Evolutionary conservation across 2,329 filamentous ascomycete genomes (phyloP), one percentile per base, ranked within the genome.

Genomic region (Nannizzia gypsea): DNA sequence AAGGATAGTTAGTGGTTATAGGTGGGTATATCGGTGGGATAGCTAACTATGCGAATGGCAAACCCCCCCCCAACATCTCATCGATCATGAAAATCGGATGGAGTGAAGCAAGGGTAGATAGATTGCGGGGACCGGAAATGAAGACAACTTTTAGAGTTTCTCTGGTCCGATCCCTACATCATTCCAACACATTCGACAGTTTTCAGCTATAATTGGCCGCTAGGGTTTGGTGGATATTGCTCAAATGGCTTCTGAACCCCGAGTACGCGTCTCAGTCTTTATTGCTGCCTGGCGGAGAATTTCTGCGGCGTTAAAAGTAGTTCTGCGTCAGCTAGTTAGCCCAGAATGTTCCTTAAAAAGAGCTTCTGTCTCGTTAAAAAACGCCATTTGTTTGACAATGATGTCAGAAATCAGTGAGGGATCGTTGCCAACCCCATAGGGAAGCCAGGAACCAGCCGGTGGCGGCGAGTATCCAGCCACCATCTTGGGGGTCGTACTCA

Each of bases 371-470:
- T 31, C 26, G 22, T 34, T 50, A 15, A 48, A 50, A 24, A 48
- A 3, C 3, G 11, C 13, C 15, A 50, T 4, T 6, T 11, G 6
- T 31, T 59, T 17, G 11, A 36, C 26, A 31, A 59, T 22, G 20
- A 34, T 24, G 44, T 52, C 28, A 22, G 22, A 9, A 22, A 59
- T 36, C 22, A 52, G 15, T 9, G 24, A 44, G 1, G 38, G 24
- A 15, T 59, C 42, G 20, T 52, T 48, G 22, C 44, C 57, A 36
- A 59, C 44, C 1, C 57, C 57, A 48, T n/a, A 22, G 3, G 57
- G 57, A 17, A 59, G 57, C 57, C 57, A 59, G 11, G 52, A 59
- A 15, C 57, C 57, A 46, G 31, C 52, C 2, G 20, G 46, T 15
- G 17, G 28, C 17, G 26, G 44, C 8, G 31, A 31, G 8, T 58